These are phyloP conservation scores for Lentithecium fluviatile DNA, from an alignment of 495 filamentous ascomycete species.

Conservation along the genomic window DNA sequence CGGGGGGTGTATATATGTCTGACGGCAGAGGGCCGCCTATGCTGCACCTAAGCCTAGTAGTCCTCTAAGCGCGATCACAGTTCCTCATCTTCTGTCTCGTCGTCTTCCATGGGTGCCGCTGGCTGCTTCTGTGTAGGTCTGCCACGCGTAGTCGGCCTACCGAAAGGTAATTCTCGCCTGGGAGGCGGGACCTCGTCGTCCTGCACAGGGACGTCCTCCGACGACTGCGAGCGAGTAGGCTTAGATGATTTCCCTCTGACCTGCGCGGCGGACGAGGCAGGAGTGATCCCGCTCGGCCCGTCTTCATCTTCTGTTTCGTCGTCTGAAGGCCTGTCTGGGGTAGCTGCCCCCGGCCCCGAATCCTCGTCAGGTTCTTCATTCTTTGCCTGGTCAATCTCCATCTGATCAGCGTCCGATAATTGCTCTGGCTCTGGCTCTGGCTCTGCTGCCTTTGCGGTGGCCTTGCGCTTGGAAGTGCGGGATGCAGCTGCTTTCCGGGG, in stretches of 20 bases:
- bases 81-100: conserved; percentile 38
- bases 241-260: conserved; percentile 2
- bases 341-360: neutral
- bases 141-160: conserved; percentile 11
- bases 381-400: conserved; percentile 30
- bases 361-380: conserved; percentile 22
- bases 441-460: conserved; percentile 13
- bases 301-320: conserved; percentile 39
- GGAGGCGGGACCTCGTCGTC: conserved; percentile 14
- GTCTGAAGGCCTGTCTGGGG: conserved; percentile 9
- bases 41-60: no score
- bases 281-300: neutral
- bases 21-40: no score
- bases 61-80: conserved; percentile 8
- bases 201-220: conserved; percentile 7
- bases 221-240: conserved; percentile 7
- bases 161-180: conserved; percentile 34
- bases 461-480: conserved; percentile 39
- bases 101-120: conserved; percentile 19
- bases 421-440: conserved; percentile 18
- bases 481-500: conserved; percentile 33
- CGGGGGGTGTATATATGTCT: neutral
- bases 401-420: conserved; percentile 30
- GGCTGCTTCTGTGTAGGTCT: conserved; percentile 8
- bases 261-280: conserved; percentile 4